These are phyloP conservation scores for Strigomonas galati DNA, from an alignment of 208 protist species.

Conservation along the genomic window DNA sequence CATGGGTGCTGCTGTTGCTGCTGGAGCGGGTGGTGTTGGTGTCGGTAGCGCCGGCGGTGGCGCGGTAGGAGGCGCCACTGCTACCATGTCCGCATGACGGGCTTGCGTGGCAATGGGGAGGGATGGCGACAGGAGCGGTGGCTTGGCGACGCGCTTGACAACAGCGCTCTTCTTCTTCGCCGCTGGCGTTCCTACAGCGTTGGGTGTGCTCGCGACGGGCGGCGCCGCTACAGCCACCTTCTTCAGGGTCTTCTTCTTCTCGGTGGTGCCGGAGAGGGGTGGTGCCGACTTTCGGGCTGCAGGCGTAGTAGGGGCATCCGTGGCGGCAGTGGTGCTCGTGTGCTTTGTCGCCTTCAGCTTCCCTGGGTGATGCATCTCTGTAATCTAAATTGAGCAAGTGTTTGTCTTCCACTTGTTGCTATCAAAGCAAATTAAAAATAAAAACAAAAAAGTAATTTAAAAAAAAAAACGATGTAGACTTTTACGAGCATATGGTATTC, in stretches of 20 bases:
- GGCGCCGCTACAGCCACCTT: neutral
- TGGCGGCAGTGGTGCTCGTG: too few species aligned
- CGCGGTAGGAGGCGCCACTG: too few species aligned
- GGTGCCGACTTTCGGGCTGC: neutral
- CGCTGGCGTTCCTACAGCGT: neutral
- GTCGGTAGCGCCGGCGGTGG: neutral
- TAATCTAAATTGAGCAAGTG: neutral
- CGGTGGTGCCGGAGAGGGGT: neutral
- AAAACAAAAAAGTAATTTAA: neutral
- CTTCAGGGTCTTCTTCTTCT: neutral
- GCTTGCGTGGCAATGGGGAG: neutral
- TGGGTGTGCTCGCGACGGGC: neutral
- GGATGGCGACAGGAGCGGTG: neutral
- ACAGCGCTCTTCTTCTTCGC: constrained; percentile 4
- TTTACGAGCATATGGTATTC: too few species aligned
- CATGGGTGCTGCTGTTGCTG: neutral
- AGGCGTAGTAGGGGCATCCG: neutral
- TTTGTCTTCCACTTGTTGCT: too few species aligned
- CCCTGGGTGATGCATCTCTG: neutral
- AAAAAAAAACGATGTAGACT: neutral
- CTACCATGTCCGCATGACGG: neutral
- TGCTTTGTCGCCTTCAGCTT: neutral
- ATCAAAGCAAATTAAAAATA: too few species aligned
- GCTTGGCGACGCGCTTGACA: neutral
- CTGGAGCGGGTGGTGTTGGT: too few species aligned